phyloP scores from a whole-genome alignment of 2,329 filamentous ascomycete species.

The Dothideomycetidae sp. region DNA sequence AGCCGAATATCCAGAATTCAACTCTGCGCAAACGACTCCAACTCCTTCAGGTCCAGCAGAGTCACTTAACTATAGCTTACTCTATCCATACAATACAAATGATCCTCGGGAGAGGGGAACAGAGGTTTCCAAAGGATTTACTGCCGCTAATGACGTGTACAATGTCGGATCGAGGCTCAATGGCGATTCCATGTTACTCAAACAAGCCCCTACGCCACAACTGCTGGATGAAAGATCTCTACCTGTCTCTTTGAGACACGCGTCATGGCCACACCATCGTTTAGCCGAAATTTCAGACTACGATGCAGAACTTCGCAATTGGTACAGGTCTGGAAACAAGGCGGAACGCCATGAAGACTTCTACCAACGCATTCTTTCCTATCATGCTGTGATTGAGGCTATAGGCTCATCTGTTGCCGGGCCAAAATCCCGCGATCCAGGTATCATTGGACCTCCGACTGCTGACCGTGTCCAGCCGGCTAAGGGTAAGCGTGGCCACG shows the following conservation, averaged over 20 bases:
- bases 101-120: not conserved
- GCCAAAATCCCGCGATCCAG: not conserved
- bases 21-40: too few relatives aligned
- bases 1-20: too few relatives aligned
- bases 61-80: too few relatives aligned
- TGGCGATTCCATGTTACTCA: not conserved
- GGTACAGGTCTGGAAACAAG: constrained; percentile 23
- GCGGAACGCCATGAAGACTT: constrained; percentile 21
- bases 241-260: not conserved
- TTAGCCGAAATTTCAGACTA: constrained; percentile 12
- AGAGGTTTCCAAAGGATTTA: too few relatives aligned
- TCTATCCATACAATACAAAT: too few relatives aligned
- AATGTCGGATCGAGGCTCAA: not conserved
- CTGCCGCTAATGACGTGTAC: too few relatives aligned
- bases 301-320: constrained; percentile 27
- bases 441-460: constrained; percentile 8
- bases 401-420: not conserved
- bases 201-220: not conserved
- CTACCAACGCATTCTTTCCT: constrained; percentile 16
- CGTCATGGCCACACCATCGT: not conserved
- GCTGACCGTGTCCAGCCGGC: not conserved
- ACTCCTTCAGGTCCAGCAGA: too few relatives aligned
- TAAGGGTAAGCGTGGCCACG: not conserved
- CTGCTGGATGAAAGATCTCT: not conserved
- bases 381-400: constrained; percentile 6